Conservation (phyloP, 2,329 filamentous ascomycete species). For the Neurospora crassa region DNA sequence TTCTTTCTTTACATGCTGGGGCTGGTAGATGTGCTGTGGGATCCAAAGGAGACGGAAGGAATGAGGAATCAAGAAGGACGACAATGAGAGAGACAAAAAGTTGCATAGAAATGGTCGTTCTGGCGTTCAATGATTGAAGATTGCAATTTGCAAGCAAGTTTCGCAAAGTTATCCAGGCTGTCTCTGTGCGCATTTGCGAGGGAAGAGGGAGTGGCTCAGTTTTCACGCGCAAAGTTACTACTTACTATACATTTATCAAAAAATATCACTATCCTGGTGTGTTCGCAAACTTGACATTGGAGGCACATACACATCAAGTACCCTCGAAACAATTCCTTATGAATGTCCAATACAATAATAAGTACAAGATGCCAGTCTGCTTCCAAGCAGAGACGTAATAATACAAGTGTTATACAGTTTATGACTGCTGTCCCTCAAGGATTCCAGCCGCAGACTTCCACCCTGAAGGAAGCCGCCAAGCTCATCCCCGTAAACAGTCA, state of each 20-base stretch:
- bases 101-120: conserved; percentile 7
- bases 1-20: neutral
- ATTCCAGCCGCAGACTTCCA: neutral
- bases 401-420: neutral
- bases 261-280: neutral
- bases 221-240: neutral
- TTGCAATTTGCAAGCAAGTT: conserved; percentile 1
- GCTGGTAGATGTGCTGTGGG: neutral
- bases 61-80: neutral
- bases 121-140: conserved; percentile 3
- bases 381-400: neutral
- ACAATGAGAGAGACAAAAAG: conserved; percentile 1
- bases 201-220: neutral
- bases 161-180: neutral
- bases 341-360: neutral
- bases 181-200: neutral
- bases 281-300: neutral
- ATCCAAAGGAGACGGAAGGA: neutral
- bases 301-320: neutral
- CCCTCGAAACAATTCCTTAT: neutral
- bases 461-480: neutral
- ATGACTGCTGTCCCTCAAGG: neutral
- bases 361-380: neutral
- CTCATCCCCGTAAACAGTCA: neutral
- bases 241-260: neutral